Evolutionary conservation across 2,329 filamentous ascomycete species (phyloP), one percentile per base, ranked within the genome.

Genomic region (Nemania sp.): DNA sequence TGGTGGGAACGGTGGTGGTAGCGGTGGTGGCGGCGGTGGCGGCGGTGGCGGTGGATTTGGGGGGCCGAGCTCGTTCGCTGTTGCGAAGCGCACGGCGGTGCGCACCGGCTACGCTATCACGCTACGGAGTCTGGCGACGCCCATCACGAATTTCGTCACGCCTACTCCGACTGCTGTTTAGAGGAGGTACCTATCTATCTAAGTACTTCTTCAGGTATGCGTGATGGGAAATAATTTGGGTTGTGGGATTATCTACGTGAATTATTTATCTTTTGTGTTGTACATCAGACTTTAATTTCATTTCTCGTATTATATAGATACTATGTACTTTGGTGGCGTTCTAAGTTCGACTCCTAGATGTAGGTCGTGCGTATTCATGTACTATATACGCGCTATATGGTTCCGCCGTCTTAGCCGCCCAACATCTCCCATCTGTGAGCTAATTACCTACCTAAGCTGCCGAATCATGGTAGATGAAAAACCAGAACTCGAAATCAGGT

Each of bases 121-220:
- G n/a, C 62, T 75, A 22, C 68, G 68, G 27, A 71, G 70, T 10
- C 67, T 75, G 1, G 65, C 64, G 26, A 57, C 68, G 29, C 74
- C 74, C 5, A 62, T 75, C 29, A 70, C 70, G 18, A 70, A 70
- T 29, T 69, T 41, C 18, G 45, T 69, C 10, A 61, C 53, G 0
- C 41, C 72, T 24, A 55, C 70, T 32, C 60, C 70, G 3, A 47
- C 68, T 7, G 72, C 68, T 18, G 20, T 29, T 0, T 13, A 41
- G 13, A 18, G 11, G n/a, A n/a, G n/a, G n/a, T n/a, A n/a, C n/a
- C n/a, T n/a, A n/a, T n/a, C n/a, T n/a, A n/a, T n/a, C n/a, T n/a
- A n/a, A n/a, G 38, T 18, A 41, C 32, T 35, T 35, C 4, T 10
- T 32, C 10, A 5, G 11, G 8, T 41, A 13, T 15, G 5, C 11